phyloP scores from a whole-genome alignment of 2,329 filamentous ascomycete genomes.

The Ascocoryne sarcoides region DNA sequence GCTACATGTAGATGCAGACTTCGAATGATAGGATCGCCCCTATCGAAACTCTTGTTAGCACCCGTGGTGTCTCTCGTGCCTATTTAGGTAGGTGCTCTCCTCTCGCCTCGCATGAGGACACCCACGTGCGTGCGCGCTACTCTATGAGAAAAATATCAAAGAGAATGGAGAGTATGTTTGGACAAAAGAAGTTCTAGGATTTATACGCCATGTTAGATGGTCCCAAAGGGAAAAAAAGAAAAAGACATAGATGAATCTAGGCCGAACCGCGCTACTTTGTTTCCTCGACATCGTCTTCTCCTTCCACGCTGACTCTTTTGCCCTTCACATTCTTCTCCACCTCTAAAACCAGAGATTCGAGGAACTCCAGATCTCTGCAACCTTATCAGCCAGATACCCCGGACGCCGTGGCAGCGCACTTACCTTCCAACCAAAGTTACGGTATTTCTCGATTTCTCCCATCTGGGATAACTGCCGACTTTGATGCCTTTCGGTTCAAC shows the following conservation, averaged over 20 bases:
- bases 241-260: too few relatives aligned
- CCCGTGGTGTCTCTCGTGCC: too few relatives aligned
- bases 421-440: constrained; percentile 73
- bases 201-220: constrained; percentile 4
- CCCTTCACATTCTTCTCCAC: constrained; percentile 72
- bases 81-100: too few relatives aligned
- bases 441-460: constrained; percentile 80
- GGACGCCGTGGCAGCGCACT: constrained; percentile 13
- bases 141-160: too few relatives aligned
- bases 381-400: background rate
- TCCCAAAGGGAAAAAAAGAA: background rate
- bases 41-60: too few relatives aligned
- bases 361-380: constrained; percentile 60
- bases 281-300: constrained; percentile 49
- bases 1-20: too few relatives aligned
- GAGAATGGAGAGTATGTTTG: background rate
- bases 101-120: too few relatives aligned
- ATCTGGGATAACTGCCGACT: constrained; percentile 89
- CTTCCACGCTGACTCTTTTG: constrained; percentile 59
- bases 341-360: constrained; percentile 72
- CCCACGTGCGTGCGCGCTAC: too few relatives aligned
- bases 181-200: constrained; percentile 4
- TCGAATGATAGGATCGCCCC: too few relatives aligned
- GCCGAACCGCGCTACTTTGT: constrained; percentile 9
- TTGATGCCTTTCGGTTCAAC: constrained; percentile 74